Evolutionary conservation across 2,329 filamentous ascomycete species (phyloP).

Genomic region (Fusarium temperatum): DNA sequence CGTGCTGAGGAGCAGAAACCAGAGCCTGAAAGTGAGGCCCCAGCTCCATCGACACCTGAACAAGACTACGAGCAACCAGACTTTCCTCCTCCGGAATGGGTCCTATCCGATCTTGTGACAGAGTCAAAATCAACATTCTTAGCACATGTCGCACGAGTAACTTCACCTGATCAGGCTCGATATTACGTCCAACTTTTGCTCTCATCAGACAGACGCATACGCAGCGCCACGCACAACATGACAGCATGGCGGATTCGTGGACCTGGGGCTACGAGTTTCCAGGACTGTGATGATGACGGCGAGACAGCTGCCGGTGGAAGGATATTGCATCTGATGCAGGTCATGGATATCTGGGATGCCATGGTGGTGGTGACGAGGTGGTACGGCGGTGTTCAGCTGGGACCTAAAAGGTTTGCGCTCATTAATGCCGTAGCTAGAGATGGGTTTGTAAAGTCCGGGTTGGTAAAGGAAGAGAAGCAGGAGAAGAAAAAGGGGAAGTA

Average conservation of each 20-base stretch:
- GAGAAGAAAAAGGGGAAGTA: slow-evolving; percentile 48
- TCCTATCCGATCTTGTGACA: slow-evolving; percentile 74
- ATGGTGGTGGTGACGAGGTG: slow-evolving; percentile 94
- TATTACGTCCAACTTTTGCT: slow-evolving; percentile 78
- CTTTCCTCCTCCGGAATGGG: slow-evolving; percentile 64
- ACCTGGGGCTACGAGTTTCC: slow-evolving; percentile 64
- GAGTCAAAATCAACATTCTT: slow-evolving; percentile 92
- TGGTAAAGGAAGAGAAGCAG: slow-evolving; percentile 61
- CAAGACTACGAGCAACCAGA: slow-evolving; percentile 21
- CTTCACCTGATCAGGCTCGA: slow-evolving; percentile 75
- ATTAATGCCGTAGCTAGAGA: slow-evolving; percentile 90
- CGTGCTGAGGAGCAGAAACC: slow-evolving; percentile 48
- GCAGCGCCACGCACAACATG: slow-evolving; percentile 94
- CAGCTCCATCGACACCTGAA: slow-evolving; percentile 16
- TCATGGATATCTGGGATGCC: slow-evolving; percentile 93
- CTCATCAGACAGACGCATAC: slow-evolving; percentile 82
- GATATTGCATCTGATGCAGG: slow-evolving; percentile 87
- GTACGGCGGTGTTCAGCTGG: slow-evolving; percentile 92
- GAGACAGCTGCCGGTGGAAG: slow-evolving; percentile 91
- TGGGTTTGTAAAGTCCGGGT: slow-evolving; percentile 79
- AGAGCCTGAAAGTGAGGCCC: slow-evolving; percentile 41
- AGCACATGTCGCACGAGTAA: slow-evolving; percentile 76
- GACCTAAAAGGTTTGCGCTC: slow-evolving; percentile 87
- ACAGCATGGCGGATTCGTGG: slow-evolving; percentile 88
- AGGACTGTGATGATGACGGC: slow-evolving; percentile 96